A percentile compares a stretch with the other conserved stretches of the same genome.
These are phyloP conservation scores for Sphenostylis stenocarpa DNA, from an alignment of 306 rosid genomes.

Conservation along the genomic window DNA sequence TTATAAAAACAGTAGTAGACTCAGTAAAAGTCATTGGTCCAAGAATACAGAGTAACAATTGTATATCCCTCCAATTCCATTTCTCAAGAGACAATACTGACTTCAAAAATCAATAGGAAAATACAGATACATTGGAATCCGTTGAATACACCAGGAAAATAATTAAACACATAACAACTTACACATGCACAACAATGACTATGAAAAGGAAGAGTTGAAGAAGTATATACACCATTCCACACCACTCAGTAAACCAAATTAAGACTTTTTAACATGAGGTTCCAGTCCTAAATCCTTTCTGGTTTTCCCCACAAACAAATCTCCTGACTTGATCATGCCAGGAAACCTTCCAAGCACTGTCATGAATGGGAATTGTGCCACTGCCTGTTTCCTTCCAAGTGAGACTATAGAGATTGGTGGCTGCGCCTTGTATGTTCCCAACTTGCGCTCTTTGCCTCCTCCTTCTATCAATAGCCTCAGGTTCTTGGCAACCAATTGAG, in stretches of 20 bases:
- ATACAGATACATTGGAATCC: constrained; percentile 2
- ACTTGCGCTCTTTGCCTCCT: constrained; percentile 50
- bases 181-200: constrained; percentile 13
- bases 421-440: constrained; percentile 53
- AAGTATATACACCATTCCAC: constrained; percentile 16
- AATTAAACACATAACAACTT: constrained; percentile 9
- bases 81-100: not conserved
- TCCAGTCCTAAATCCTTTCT: constrained; percentile 68
- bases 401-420: constrained; percentile 62
- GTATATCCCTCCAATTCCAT: not conserved
- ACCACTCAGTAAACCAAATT: not conserved
- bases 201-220: not conserved
- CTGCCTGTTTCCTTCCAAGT: constrained; percentile 72
- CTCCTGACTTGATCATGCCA: constrained; percentile 72
- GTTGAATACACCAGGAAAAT: not conserved
- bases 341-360: constrained; percentile 66
- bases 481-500: constrained; percentile 73
- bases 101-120: not conserved
- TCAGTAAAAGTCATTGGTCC: too few relatives aligned
- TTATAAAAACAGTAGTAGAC: too few relatives aligned
- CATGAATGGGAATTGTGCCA: constrained; percentile 64
- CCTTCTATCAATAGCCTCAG: constrained; percentile 52
- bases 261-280: constrained; percentile 42
- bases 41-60: not conserved
- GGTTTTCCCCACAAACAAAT: constrained; percentile 76